Evolutionary conservation across 1,284 basidiomycete genomes (phyloP).

Genomic region (Trametes polyzona): DNA sequence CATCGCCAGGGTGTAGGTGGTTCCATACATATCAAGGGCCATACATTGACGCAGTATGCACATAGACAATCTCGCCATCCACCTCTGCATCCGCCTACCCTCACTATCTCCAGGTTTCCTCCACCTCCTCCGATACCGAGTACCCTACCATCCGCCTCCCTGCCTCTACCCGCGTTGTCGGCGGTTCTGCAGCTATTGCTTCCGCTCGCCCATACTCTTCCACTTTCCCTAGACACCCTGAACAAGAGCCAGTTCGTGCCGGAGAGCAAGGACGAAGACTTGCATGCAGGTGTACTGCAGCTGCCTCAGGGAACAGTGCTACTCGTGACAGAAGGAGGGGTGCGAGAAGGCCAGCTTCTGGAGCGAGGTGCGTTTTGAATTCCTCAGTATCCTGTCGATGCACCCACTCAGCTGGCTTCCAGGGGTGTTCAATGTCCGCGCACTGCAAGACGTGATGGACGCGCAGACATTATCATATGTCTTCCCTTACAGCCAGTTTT

Average conservation of each 20-base stretch:
- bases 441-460: conserved; percentile 70
- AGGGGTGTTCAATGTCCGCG: conserved; percentile 73
- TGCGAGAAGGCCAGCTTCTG: conserved; percentile 69
- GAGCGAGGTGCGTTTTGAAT: conserved; percentile 52
- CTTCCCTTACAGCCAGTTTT: conserved; percentile 80
- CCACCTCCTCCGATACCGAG: conserved; percentile 38
- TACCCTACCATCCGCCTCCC: conserved; percentile 10
- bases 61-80: conserved; percentile 70
- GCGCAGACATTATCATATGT: conserved; percentile 76
- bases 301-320: conserved; percentile 66
- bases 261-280: conserved; percentile 72
- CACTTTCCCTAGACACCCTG: conserved; percentile 60
- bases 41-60: background rate
- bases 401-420: background rate
- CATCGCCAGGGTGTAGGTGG: conserved; percentile 69
- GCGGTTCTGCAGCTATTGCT: conserved; percentile 60
- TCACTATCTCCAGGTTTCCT: conserved; percentile 69
- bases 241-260: conserved; percentile 67
- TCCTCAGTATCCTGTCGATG: background rate
- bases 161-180: conserved; percentile 46
- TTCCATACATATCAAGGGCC: background rate
- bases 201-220: conserved; percentile 51
- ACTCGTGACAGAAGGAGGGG: conserved; percentile 67
- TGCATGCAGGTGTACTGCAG: conserved; percentile 79
- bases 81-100: conserved; percentile 68